Base-by-base conservation (phyloP, 1,139 yeast genomes). In the Sugiyamaella paludigena region DNA sequence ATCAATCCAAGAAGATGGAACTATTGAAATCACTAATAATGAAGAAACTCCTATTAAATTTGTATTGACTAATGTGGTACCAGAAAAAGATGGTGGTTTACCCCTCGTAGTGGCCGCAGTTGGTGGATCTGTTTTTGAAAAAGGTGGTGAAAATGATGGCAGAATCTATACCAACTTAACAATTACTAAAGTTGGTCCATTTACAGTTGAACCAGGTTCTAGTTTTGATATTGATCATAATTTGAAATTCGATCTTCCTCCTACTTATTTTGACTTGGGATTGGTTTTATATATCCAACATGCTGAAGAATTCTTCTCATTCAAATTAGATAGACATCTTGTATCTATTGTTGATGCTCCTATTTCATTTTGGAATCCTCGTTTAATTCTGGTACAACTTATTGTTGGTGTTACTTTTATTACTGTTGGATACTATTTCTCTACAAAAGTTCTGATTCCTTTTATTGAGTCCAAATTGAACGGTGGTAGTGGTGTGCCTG, bases 291-390 rank as follows among this genome's bases (percentile, higher is more conserved):
- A 76, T 64, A 72, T 83, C 47, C 74, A 76, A 43, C 72, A 72
- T 59, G 75, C 78, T 35, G 77, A 78, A 19, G 72, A 59, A 45
- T 40, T 79, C 49, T 68, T 83, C 59, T 77, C 79, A 67, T 72
- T 77, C 56, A 72, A 84, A 42, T 79, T 81, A 45, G 78, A 84
- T 37, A 79, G 81, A 43, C 81, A 79, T 59, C 71, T 82, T 55
- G 72, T 86, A 36, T 67, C 73, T 31, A 77, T 88, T 53, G 66
- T 68, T n/a, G 95, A 88, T 58, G 78, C 77, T 34, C 76, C 83
- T 47, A 72, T 88, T 59, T 83, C 95, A 0, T 58, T 83, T 51
- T 82, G 84, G 68, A 80, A 86, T 64, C 92, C 91, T 28, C 81
- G 84, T 66, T 77, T 87, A 62, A 66, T 87, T 54, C 66, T 85